Base-by-base conservation (phyloP, 164 flowering plant genomes). In the Aristolochia contorta region DNA sequence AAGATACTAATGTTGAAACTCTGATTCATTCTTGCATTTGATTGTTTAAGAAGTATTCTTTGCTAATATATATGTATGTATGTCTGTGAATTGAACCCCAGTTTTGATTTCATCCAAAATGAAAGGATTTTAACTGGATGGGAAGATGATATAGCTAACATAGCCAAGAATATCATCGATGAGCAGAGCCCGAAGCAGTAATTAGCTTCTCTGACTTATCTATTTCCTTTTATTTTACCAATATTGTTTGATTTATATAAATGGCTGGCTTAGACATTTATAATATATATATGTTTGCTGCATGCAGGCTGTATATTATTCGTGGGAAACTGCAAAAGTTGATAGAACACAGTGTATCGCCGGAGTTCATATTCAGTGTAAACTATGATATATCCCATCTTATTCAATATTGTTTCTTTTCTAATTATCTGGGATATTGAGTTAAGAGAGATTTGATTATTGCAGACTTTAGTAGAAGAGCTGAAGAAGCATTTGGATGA, bases 131-230 rank as follows among this genome's bases (percentile, higher is more conserved):
- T 72, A 65, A 81, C 80, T 10, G 89, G 89, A 32, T 84, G 89
- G 93, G 93, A 86, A 69, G 84, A 81, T 27, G 78, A 75, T 53
- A 79, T 82, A 63, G 79, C 78, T 8, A 76, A 65, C 33, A 73
- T 84, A 57, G 89, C 87, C n/a, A 77, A 71, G 70, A 73, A 77
- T 27, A 77, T 84, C 18, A 58, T 82, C 22, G 70, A 84, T 53
- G 87, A 86, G 65, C 89, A 82, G 72, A 82, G 86, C 71, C 87
- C 84, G 6, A 82, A 69, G 65, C 84, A 84, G 87, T 86, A 71
- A 77, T 81, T 65, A 25, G 18, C 27, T 18, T 55, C 16, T 47
- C 52, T 3, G 10, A 2, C n/a, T n/a, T 54, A 16, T 47, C 22
- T 54, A 18, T 54, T 2, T 55, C 25, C 16, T 56, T 9, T 10